phyloP scores from a whole-genome alignment of 345 rosid genomes.

The Brassica incana region DNA sequence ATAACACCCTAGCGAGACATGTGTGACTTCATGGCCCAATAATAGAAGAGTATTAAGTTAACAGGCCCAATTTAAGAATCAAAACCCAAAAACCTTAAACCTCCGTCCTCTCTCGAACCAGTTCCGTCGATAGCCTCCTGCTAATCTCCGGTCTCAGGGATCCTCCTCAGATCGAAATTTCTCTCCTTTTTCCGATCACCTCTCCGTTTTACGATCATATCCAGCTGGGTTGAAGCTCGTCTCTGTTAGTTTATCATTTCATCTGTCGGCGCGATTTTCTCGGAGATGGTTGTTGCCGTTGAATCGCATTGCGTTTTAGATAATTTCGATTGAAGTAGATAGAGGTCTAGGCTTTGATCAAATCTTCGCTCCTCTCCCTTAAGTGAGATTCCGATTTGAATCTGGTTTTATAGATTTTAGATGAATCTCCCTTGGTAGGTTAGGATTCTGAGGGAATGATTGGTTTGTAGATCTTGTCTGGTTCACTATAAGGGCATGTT shows the following conservation, averaged over 20 bases:
- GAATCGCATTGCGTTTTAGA: constrained; percentile 17
- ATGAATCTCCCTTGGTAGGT: not conserved
- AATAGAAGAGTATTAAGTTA: not conserved
- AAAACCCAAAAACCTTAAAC: constrained; percentile 38
- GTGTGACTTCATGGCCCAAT: not conserved
- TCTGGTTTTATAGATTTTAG: not conserved
- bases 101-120: constrained; percentile 9
- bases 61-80: not conserved
- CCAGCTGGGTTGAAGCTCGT: not conserved
- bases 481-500: constrained; percentile 44
- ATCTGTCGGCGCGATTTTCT: not conserved
- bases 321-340: constrained; percentile 17
- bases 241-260: not conserved
- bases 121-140: constrained; percentile 27
- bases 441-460: not conserved
- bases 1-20: not conserved
- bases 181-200: constrained; percentile 24
- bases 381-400: not conserved
- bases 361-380: not conserved
- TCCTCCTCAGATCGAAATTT: constrained; percentile 27
- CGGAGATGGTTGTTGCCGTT: not conserved
- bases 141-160: constrained; percentile 16
- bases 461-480: constrained; percentile 10
- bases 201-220: not conserved
- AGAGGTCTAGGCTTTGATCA: not conserved